phyloP scores from a whole-genome alignment of 2,329 filamentous ascomycete genomes.

The Cladosporium sp. region DNA sequence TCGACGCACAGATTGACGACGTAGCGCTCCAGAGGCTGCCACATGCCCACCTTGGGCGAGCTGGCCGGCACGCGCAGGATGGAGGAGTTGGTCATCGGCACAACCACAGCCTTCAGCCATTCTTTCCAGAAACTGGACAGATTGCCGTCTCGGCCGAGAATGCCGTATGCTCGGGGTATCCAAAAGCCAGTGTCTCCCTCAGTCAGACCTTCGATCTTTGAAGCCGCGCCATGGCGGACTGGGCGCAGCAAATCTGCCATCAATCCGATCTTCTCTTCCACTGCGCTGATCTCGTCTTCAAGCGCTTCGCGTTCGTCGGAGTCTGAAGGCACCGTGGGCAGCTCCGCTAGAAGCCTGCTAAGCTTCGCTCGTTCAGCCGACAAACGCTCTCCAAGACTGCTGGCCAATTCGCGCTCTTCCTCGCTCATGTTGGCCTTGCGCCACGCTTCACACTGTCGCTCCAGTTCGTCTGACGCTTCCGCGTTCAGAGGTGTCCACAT shows the following conservation, averaged over 20 bases:
- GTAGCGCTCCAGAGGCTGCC: slow-evolving; percentile 94
- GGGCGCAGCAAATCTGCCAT: slow-evolving; percentile 96
- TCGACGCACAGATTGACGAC: slow-evolving; percentile 96
- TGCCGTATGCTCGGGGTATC: slow-evolving; percentile 89
- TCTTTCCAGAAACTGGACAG: slow-evolving; percentile 96
- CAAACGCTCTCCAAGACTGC: slow-evolving; percentile 81
- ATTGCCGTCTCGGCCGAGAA: slow-evolving; percentile 76
- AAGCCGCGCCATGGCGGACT: slow-evolving; percentile 85
- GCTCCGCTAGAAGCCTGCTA: slow-evolving; percentile 75
- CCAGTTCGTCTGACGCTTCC: slow-evolving; percentile 75
- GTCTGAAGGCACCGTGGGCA: slow-evolving; percentile 74
- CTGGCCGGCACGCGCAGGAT: slow-evolving; percentile 77
- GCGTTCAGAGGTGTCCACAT: slow-evolving; percentile 85
- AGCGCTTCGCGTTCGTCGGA: slow-evolving; percentile 73
- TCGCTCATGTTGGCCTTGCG: slow-evolving; percentile 68
- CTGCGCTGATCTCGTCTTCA: slow-evolving; percentile 89
- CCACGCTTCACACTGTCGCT: slow-evolving; percentile 54
- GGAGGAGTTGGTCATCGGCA: slow-evolving; percentile 87
- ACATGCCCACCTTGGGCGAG: slow-evolving; percentile 84
- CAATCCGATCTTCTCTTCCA: slow-evolving; percentile 92
- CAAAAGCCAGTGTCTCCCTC: slow-evolving; percentile 93
- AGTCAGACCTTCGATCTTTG: slow-evolving; percentile 93
- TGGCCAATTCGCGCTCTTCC: slow-evolving; percentile 84
- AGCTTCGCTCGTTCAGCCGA: slow-evolving; percentile 83
- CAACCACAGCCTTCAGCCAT: slow-evolving; percentile 88